Percentiles rank a stretch among this genome's conserved stretches.
phyloP scores from a whole-genome alignment of 345 rosid genomes.

The Angophora floribunda region DNA sequence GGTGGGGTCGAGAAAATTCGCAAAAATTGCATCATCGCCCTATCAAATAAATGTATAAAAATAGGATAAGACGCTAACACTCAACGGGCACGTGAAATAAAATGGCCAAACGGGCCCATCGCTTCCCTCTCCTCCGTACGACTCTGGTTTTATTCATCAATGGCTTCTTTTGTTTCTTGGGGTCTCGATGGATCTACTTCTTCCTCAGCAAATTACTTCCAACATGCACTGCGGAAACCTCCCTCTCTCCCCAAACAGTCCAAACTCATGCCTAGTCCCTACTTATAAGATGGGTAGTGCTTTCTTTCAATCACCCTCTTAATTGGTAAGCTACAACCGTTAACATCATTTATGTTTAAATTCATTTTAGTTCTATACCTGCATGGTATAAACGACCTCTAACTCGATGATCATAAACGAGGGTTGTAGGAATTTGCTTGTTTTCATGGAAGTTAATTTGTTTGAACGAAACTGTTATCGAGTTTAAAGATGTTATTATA shows the following conservation, averaged over 20 bases:
- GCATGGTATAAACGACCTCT: not conserved
- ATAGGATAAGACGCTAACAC: not conserved
- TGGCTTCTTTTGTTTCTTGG: not conserved
- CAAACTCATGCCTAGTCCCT: not conserved
- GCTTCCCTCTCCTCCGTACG: not conserved
- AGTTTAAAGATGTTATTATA: not conserved
- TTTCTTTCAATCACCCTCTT: not conserved
- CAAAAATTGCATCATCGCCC: not conserved
- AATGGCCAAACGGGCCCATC: not conserved
- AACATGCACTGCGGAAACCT: not conserved
- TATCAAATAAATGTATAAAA: not conserved
- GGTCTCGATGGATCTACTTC: not conserved
- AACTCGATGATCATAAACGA: accelerated
- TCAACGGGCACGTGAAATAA: not conserved
- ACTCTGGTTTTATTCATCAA: not conserved
- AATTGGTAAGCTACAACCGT: accelerated
- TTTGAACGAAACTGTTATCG: not conserved
- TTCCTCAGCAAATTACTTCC: not conserved
- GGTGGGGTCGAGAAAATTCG: not conserved
- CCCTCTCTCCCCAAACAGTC: not conserved
- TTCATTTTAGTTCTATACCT: not conserved
- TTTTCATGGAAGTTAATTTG: not conserved
- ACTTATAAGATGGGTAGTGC: not conserved
- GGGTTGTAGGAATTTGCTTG: not conserved
- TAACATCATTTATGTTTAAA: not conserved